These are phyloP conservation scores for Cryptococcus sp. DNA, from an alignment of 1,284 basidiomycete species.

Conservation along the genomic window DNA sequence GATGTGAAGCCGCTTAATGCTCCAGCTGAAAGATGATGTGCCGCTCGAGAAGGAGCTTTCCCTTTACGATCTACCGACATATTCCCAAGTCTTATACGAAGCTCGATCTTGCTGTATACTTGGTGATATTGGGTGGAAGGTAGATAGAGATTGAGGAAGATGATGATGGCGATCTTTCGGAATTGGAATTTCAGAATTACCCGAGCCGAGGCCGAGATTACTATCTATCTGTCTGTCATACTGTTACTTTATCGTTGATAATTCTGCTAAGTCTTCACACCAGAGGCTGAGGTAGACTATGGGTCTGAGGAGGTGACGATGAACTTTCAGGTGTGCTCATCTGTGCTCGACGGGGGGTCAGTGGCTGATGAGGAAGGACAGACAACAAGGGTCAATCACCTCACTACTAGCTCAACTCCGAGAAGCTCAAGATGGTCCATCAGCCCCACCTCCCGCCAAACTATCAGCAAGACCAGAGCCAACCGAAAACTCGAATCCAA, in stretches of 20 bases:
- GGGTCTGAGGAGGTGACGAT: slow-evolving; percentile 4
- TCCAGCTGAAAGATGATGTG: slow-evolving; percentile 46
- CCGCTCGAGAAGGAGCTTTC: slow-evolving; percentile 28
- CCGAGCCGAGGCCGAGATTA: not conserved
- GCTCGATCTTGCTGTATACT: slow-evolving; percentile 6
- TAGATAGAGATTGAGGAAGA: not conserved
- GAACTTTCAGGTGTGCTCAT: slow-evolving; percentile 8
- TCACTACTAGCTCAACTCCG: slow-evolving; percentile 37
- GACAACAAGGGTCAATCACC: slow-evolving; percentile 21
- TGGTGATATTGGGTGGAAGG: not conserved
- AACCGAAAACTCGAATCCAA: too few species aligned
- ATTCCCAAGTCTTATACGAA: too few species aligned
- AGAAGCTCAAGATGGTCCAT: slow-evolving; percentile 24
- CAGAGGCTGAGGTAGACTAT: too few species aligned
- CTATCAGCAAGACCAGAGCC: slow-evolving; percentile 1
- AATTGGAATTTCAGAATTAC: not conserved
- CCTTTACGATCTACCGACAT: not conserved
- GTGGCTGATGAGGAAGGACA: slow-evolving; percentile 16
- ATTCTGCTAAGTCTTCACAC: too few species aligned
- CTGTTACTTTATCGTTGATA: too few species aligned
- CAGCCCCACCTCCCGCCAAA: not conserved
- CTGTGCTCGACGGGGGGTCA: not conserved
- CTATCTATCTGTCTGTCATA: not conserved
- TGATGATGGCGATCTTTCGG: not conserved
- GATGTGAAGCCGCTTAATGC: slow-evolving; percentile 45